Evolutionary conservation across 176 grass and related monocot genomes (phyloP), one percentile per base, ranked within the genome.

Genomic region (Chloris gayana): DNA sequence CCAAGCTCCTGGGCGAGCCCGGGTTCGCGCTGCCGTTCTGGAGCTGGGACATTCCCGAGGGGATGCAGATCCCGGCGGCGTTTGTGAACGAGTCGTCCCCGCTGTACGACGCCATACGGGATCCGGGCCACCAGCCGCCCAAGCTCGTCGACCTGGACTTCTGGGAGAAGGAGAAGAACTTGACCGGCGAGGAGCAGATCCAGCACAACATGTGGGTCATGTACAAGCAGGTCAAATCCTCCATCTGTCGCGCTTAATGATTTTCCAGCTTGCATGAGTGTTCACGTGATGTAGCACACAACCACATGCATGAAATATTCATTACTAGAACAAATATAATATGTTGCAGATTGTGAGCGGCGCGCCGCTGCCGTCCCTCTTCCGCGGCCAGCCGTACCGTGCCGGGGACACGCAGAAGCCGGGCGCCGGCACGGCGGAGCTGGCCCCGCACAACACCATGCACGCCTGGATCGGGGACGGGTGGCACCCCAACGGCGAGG

Each of bases 41-140:
- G 91, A 73, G 32, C 33, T 91, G 86, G 64, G 91, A 94, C 79
- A 76, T 79, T 15, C 82, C 88, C 7, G 88, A 86, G 54, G 88
- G 88, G 27, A 93, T 90, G 91, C 7, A 14, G 10, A 12, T 93
- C 6, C 91, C 88, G 0, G 4, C 37, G 9, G 72, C 66, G 68
- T 90, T 84, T 41, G 77, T 50, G 26, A 22, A 88, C 65, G 4
- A 35, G 30, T 32, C 59, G 33, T 88, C 88, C 29, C 62, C 91
- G 82, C 67, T 90, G 1, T 79, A 90, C 67, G 83, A 93, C 62
- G 25, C 64, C 10, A 21, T 54, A 0, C 71, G 84, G 61, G 72
- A 87, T 46, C 45, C 77, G 0, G 12, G 29, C 14, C 86, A 91
- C 77, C 29, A 21, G 31, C 86, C 89, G 15, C 86, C 86, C 1